Percentiles rank a stretch among this genome's conserved stretches.
phyloP scores from a whole-genome alignment of 306 rosid species.

The Acacia melanoxylon region DNA sequence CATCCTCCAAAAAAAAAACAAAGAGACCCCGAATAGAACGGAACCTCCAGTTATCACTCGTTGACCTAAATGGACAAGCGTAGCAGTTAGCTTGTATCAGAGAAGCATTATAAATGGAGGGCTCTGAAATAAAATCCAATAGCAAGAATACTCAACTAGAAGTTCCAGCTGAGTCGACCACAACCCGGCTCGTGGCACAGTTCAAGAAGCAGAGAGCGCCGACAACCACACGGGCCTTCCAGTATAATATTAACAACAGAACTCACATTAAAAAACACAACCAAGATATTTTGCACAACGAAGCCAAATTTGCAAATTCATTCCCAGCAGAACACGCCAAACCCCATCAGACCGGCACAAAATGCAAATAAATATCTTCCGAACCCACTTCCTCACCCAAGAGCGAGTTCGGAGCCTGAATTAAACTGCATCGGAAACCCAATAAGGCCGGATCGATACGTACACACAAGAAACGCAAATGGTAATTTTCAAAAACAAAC shows the following conservation, averaged over 20 bases:
- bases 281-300: neutral
- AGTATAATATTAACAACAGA: constrained; percentile 6
- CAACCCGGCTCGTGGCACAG: neutral
- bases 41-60: neutral
- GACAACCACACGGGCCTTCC: constrained; percentile 12
- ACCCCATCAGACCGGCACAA: neutral
- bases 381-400: neutral
- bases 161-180: neutral
- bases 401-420: neutral
- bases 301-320: neutral
- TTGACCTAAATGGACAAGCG: neutral
- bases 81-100: neutral
- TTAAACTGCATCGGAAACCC: neutral
- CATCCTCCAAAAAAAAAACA: neutral
- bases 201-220: neutral
- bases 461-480: neutral
- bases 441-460: constrained; percentile 24
- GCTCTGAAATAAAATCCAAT: neutral
- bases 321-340: constrained; percentile 13
- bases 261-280: constrained; percentile 12
- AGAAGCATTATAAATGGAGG: neutral
- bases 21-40: neutral
- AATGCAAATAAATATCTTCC: constrained; percentile 1
- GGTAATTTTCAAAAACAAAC: neutral
- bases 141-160: neutral